Evolutionary conservation across 306 rosid genomes (phyloP).

Genomic region (Gastrolobium villosum): DNA sequence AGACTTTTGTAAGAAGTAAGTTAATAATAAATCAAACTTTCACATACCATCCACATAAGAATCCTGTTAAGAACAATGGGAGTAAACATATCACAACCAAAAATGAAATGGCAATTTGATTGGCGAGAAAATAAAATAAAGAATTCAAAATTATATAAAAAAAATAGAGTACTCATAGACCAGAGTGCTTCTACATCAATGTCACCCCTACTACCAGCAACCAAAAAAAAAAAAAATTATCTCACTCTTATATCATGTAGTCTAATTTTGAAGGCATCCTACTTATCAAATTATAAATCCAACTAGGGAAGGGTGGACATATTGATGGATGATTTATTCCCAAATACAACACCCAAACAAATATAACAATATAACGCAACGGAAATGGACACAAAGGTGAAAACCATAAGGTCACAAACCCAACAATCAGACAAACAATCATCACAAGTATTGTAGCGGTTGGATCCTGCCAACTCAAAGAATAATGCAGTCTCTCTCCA

Average conservation of each 20-base stretch:
- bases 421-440: slow-evolving; percentile 43
- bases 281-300: slow-evolving; percentile 46
- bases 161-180: background rate
- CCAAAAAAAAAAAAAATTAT: background rate
- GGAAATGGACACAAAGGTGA: too few species aligned
- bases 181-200: background rate
- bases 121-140: background rate
- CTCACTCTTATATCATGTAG: slow-evolving; percentile 48
- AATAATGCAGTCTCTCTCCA: slow-evolving; percentile 49
- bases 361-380: too few species aligned
- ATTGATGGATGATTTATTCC: slow-evolving; percentile 48
- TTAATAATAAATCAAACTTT: too few species aligned
- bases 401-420: slow-evolving; percentile 31
- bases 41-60: too few species aligned
- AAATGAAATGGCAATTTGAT: background rate
- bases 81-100: too few species aligned
- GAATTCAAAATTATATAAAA: background rate
- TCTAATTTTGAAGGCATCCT: slow-evolving; percentile 66
- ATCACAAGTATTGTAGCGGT: slow-evolving; percentile 49
- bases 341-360: slow-evolving; percentile 33
- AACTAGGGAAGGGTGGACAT: slow-evolving; percentile 43
- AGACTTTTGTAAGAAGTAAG: too few species aligned
- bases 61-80: too few species aligned
- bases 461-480: slow-evolving; percentile 59
- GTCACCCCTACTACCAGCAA: background rate